phyloP scores from a whole-genome alignment of 768 basidiomycete species.

The Candolleomyces efflorescens region DNA sequence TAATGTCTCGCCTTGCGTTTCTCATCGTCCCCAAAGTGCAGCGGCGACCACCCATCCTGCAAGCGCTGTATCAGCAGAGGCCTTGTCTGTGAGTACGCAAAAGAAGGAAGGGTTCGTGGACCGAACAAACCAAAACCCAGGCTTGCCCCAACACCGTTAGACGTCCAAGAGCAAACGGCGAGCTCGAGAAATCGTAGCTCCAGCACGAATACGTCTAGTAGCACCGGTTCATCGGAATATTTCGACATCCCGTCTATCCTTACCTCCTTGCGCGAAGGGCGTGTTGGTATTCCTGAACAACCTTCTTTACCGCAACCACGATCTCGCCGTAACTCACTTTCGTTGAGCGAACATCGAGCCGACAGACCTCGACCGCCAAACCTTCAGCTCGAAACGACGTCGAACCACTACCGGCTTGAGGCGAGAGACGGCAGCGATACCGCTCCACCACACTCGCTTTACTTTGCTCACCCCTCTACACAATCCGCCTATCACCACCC shows the following conservation, averaged over 20 bases:
- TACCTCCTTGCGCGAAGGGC: not conserved
- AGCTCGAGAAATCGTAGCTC: conserved; percentile 15
- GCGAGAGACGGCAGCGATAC: not conserved
- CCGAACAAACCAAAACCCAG: conserved; percentile 52
- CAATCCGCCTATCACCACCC: not conserved
- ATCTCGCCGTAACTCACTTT: conserved; percentile 14
- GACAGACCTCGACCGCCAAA: conserved; percentile 26
- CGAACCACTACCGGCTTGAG: conserved; percentile 9
- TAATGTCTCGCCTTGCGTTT: conserved; percentile 7
- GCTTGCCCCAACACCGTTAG: conserved; percentile 5
- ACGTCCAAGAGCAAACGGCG: not conserved
- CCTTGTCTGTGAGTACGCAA: conserved; percentile 60
- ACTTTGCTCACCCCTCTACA: not conserved
- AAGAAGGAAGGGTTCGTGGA: conserved; percentile 60
- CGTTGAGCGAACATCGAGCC: conserved; percentile 19
- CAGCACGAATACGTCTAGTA: conserved; percentile 14
- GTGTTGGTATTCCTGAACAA: conserved; percentile 4
- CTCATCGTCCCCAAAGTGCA: conserved; percentile 42
- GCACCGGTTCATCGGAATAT: conserved; percentile 18
- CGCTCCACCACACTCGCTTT: not conserved
- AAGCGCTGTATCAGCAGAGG: conserved; percentile 58
- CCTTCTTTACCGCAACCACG: not conserved
- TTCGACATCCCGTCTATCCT: conserved; percentile 2
- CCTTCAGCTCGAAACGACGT: conserved; percentile 23
- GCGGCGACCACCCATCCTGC: conserved; percentile 67